Evolutionary conservation across 495 filamentous ascomycete species (phyloP).

Genomic region (Penicillium cinerascens): DNA sequence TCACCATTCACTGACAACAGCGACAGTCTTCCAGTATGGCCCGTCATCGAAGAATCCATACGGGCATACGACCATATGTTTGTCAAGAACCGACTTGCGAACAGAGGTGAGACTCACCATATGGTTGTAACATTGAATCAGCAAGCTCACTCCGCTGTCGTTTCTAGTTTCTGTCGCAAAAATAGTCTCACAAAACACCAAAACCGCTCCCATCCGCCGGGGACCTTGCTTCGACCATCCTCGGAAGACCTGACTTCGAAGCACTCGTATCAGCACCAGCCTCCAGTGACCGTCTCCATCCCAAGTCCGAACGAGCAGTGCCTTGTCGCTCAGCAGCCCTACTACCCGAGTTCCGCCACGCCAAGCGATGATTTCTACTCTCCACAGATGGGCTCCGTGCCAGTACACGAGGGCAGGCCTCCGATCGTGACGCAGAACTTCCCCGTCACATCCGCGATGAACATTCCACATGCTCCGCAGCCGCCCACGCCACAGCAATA

Average conservation of each 20-base stretch:
- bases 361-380: conserved; percentile 40
- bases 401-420: conserved; percentile 28
- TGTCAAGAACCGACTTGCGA: conserved; percentile 73
- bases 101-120: conserved; percentile 67
- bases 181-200: conserved; percentile 86
- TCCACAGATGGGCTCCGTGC: conserved; percentile 28
- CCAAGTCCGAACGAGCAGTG: conserved; percentile 38
- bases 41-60: conserved; percentile 82
- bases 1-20: neutral
- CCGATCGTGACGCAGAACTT: conserved; percentile 32
- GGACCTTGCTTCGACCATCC: conserved; percentile 43
- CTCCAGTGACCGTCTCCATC: conserved; percentile 27
- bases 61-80: conserved; percentile 79
- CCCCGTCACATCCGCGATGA: conserved; percentile 32
- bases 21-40: conserved; percentile 82
- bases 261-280: conserved; percentile 34
- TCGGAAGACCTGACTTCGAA: conserved; percentile 43
- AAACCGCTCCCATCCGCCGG: conserved; percentile 63
- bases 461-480: no score
- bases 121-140: neutral
- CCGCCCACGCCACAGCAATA: conserved; percentile 35
- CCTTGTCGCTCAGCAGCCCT: conserved; percentile 39
- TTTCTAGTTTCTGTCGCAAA: conserved; percentile 85
- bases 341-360: conserved; percentile 33
- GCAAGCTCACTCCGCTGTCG: conserved; percentile 2